Evolutionary conservation across 2,329 filamentous ascomycete genomes (phyloP).

Genomic region (Trichoderma sp.): DNA sequence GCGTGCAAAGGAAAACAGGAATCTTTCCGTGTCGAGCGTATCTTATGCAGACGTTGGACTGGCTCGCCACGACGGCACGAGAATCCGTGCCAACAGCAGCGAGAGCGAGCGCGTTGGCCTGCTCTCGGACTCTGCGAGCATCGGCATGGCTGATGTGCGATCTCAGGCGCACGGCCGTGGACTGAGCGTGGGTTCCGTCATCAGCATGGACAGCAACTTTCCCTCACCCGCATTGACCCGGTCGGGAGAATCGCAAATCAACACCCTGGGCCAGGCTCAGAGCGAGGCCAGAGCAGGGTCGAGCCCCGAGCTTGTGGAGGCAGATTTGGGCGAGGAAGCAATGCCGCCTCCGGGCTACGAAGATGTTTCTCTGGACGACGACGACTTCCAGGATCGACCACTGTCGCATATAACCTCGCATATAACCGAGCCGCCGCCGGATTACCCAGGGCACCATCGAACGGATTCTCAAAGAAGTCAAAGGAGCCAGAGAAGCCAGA

Average conservation of each 20-base stretch:
- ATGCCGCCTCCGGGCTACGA: slow-evolving; percentile 60
- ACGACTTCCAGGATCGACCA: slow-evolving; percentile 40
- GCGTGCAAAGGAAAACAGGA: slow-evolving; percentile 59
- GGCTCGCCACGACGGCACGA: slow-evolving; percentile 74
- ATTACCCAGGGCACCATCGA: slow-evolving; percentile 47
- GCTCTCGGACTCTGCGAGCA: slow-evolving; percentile 70
- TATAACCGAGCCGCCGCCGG: slow-evolving; percentile 52
- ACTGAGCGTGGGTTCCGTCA: slow-evolving; percentile 54
- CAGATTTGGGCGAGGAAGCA: slow-evolving; percentile 48
- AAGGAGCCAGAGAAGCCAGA: neutral
- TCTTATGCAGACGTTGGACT: slow-evolving; percentile 76
- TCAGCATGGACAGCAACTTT: slow-evolving; percentile 55
- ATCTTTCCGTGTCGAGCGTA: slow-evolving; percentile 71
- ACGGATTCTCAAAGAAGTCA: slow-evolving; percentile 30
- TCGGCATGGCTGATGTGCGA: slow-evolving; percentile 44
- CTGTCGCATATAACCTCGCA: slow-evolving; percentile 47
- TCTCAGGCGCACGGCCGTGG: slow-evolving; percentile 45
- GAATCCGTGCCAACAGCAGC: slow-evolving; percentile 70
- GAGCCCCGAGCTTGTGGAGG: slow-evolving; percentile 55
- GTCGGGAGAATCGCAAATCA: slow-evolving; percentile 46
- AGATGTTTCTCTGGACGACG: slow-evolving; percentile 46
- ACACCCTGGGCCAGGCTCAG: slow-evolving; percentile 40
- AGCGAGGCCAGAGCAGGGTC: slow-evolving; percentile 48
- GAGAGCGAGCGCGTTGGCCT: slow-evolving; percentile 73
- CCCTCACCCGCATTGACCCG: slow-evolving; percentile 41